Evolutionary conservation across 1,284 basidiomycete species (phyloP).

Genomic region (Coniferiporia sulphurascens): DNA sequence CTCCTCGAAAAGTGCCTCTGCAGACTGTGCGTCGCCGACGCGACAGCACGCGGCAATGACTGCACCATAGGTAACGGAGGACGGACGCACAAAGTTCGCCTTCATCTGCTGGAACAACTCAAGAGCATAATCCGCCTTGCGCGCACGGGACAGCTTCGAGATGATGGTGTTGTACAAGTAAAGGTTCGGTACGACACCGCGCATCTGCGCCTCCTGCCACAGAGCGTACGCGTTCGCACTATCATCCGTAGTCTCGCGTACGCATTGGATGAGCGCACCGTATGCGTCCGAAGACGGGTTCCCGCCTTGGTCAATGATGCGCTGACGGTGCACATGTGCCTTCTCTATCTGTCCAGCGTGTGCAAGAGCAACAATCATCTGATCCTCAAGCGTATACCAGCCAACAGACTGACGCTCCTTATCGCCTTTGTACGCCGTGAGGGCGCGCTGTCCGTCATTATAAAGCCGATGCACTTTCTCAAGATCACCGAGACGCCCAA

Average conservation of each 20-base stretch:
- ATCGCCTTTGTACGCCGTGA: slow-evolving; percentile 41
- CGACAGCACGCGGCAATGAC: slow-evolving; percentile 93
- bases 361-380: slow-evolving; percentile 82
- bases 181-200: slow-evolving; percentile 71
- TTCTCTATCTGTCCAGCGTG: slow-evolving; percentile 76
- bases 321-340: slow-evolving; percentile 76
- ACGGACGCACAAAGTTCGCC: slow-evolving; percentile 58
- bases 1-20: slow-evolving; percentile 81
- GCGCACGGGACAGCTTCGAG: slow-evolving; percentile 87
- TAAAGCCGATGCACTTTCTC: slow-evolving; percentile 67
- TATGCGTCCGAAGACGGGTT: slow-evolving; percentile 86
- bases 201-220: slow-evolving; percentile 73
- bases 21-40: slow-evolving; percentile 84
- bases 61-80: slow-evolving; percentile 92
- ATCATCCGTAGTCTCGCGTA: slow-evolving; percentile 93
- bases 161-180: slow-evolving; percentile 96
- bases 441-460: slow-evolving; percentile 59
- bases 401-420: slow-evolving; percentile 48
- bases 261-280: slow-evolving; percentile 80
- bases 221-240: slow-evolving; percentile 80
- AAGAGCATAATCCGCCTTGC: slow-evolving; percentile 85
- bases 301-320: slow-evolving; percentile 75
- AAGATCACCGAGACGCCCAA: slow-evolving; percentile 61
- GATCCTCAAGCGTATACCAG: slow-evolving; percentile 82
- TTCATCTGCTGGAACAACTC: slow-evolving; percentile 87